phyloP scores from a whole-genome alignment of 2,329 filamentous ascomycete genomes.

The Fusarium beomiforme region DNA sequence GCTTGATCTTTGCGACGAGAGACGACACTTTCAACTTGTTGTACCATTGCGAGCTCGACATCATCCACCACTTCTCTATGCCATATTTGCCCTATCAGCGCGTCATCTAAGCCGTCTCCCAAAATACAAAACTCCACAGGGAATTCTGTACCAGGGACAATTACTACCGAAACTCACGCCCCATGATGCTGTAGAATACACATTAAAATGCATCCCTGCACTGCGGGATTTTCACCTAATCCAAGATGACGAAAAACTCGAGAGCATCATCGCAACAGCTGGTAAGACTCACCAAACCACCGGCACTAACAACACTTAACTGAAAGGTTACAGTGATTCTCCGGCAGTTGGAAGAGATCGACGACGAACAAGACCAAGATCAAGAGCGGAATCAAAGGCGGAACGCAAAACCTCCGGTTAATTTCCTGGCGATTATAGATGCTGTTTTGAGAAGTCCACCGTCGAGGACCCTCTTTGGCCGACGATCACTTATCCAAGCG shows the following conservation, averaged over 20 bases:
- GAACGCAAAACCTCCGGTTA: constrained; percentile 43
- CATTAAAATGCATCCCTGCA: constrained; percentile 53
- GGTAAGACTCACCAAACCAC: neutral
- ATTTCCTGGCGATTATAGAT: constrained; percentile 54
- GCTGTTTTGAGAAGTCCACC: constrained; percentile 51
- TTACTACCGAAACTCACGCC: constrained; percentile 48
- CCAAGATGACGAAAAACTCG: constrained; percentile 51
- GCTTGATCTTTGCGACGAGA: constrained; percentile 54
- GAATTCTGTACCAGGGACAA: constrained; percentile 52
- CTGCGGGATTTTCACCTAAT: constrained; percentile 50
- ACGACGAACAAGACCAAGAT: constrained; percentile 49
- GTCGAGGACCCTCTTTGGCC: constrained; percentile 49
- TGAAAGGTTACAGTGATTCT: constrained; percentile 47
- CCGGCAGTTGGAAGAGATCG: constrained; percentile 54
- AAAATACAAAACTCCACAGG: constrained; percentile 49
- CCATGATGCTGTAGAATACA: constrained; percentile 54
- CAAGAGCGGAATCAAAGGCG: constrained; percentile 9
- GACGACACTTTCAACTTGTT: constrained; percentile 52
- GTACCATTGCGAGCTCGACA: constrained; percentile 49
- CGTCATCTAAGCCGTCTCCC: constrained; percentile 52
- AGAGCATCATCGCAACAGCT: constrained; percentile 53
- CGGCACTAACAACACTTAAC: neutral
- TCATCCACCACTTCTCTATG: constrained; percentile 52
- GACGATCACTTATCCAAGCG: constrained; percentile 50
- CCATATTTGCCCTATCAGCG: constrained; percentile 53